Conservation (phyloP, 108 stramenopile species). For the Fragilariopsis cylindrus region DNA sequence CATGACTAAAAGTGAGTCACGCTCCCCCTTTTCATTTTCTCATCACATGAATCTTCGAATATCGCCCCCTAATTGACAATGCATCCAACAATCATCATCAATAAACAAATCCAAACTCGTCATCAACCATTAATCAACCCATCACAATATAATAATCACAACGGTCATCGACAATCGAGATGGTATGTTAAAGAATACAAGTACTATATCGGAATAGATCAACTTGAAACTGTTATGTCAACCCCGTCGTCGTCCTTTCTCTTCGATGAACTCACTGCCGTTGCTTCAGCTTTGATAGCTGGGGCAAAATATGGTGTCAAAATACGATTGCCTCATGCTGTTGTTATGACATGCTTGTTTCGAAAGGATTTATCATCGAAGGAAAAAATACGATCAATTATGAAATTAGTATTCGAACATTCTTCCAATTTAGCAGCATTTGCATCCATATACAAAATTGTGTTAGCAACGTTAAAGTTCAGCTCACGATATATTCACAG, state of each 20-base stretch:
- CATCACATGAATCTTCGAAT: too few species aligned
- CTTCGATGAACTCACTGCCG: constrained; percentile 56
- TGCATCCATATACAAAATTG: constrained; percentile 79
- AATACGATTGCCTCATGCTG: constrained; percentile 79
- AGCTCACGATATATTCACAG: constrained; percentile 32
- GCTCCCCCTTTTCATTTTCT: too few species aligned
- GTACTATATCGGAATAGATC: too few species aligned
- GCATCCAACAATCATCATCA: too few species aligned
- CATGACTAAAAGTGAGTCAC: too few species aligned
- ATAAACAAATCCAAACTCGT: too few species aligned
- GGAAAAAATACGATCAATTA: constrained; percentile 54
- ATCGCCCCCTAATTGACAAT: too few species aligned
- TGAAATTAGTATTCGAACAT: constrained; percentile 65
- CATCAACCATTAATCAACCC: too few species aligned
- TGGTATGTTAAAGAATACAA: too few species aligned
- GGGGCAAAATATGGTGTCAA: constrained; percentile 84
- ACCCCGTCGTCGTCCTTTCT: neutral
- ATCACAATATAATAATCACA: too few species aligned
- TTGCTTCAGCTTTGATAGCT: constrained; percentile 65
- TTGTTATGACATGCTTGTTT: constrained; percentile 83
- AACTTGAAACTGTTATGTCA: too few species aligned
- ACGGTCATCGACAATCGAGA: too few species aligned
- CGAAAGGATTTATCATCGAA: constrained; percentile 48
- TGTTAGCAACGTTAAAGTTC: constrained; percentile 56
- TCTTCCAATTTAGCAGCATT: constrained; percentile 75